These are phyloP conservation scores for Sarcodon aspratus DNA, from an alignment of 768 basidiomycete genomes.

Conservation along the genomic window DNA sequence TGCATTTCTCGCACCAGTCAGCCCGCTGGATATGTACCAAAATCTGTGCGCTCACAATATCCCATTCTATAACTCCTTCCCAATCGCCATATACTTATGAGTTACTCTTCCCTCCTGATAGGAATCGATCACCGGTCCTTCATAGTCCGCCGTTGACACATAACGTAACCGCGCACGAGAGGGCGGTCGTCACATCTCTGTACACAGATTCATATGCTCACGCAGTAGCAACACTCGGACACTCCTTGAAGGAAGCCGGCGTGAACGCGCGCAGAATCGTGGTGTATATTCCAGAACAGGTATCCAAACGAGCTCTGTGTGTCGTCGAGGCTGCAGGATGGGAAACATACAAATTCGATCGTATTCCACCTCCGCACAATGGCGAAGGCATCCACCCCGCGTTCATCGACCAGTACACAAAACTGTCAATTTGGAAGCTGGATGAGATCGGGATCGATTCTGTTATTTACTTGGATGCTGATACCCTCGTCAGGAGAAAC, in stretches of 20 bases:
- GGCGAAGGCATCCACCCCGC: slow-evolving; percentile 23
- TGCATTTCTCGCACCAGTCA: no score
- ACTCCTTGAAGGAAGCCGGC: slow-evolving; percentile 18
- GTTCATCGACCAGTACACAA: slow-evolving; percentile 32
- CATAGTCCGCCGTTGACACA: no score
- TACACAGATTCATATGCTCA: slow-evolving; percentile 20
- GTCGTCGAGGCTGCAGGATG: slow-evolving; percentile 27
- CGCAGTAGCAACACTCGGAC: slow-evolving; percentile 20
- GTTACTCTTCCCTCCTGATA: no score
- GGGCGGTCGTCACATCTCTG: slow-evolving; percentile 19
- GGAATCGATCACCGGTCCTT: background rate
- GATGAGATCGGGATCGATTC: slow-evolving; percentile 18
- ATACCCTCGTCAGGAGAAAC: slow-evolving; percentile 29
- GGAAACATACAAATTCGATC: slow-evolving; percentile 21
- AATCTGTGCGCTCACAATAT: no score
- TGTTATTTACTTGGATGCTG: slow-evolving; percentile 30
- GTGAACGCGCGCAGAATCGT: slow-evolving; percentile 21
- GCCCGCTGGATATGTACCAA: no score
- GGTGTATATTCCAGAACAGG: slow-evolving; percentile 20
- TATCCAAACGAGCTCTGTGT: slow-evolving; percentile 28
- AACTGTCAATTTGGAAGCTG: slow-evolving; percentile 29
- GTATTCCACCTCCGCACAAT: slow-evolving; percentile 25
- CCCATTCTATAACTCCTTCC: no score
- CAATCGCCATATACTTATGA: no score
- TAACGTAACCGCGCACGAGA: slow-evolving; percentile 2